Evolutionary conservation across 176 grass and related monocot species (phyloP).

Genomic region (Stipa capillata): DNA sequence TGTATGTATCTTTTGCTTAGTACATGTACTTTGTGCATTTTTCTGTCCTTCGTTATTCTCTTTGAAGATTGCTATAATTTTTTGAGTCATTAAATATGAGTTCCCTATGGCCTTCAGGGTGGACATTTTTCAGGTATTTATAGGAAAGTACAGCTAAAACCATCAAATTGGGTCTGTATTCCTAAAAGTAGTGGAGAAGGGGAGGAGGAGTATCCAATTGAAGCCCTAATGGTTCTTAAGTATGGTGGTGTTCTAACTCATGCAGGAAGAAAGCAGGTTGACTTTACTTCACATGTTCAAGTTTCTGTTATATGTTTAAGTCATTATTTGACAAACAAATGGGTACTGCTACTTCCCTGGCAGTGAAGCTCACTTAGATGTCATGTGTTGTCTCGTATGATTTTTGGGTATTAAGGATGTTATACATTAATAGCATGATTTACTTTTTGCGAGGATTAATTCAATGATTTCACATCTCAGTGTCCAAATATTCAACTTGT

Average conservation of each 20-base stretch:
- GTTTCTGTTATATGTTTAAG: background rate
- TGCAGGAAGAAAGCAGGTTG: slow-evolving; percentile 96
- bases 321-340: background rate
- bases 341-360: background rate
- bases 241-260: slow-evolving; percentile 96
- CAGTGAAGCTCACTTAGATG: background rate
- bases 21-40: background rate
- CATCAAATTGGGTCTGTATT: slow-evolving; percentile 65
- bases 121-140: slow-evolving; percentile 99
- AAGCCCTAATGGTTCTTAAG: slow-evolving; percentile 96
- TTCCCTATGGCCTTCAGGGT: slow-evolving; percentile 49
- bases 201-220: slow-evolving; percentile 62
- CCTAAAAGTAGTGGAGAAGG: slow-evolving; percentile 50
- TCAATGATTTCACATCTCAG: background rate
- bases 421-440: background rate
- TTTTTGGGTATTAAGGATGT: background rate
- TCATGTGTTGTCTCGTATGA: background rate
- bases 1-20: background rate
- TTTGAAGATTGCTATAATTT: background rate
- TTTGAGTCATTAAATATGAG: slow-evolving; percentile 3
- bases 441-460: background rate
- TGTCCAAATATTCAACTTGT: background rate
- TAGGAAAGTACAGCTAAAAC: slow-evolving; percentile 92
- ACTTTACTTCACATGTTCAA: background rate
- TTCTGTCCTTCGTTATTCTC: background rate